Percentiles rank a stretch among this genome's conserved stretches.
Evolutionary conservation across 1,284 basidiomycete genomes (phyloP).

Genomic region (Fomitiporia mediterranea): DNA sequence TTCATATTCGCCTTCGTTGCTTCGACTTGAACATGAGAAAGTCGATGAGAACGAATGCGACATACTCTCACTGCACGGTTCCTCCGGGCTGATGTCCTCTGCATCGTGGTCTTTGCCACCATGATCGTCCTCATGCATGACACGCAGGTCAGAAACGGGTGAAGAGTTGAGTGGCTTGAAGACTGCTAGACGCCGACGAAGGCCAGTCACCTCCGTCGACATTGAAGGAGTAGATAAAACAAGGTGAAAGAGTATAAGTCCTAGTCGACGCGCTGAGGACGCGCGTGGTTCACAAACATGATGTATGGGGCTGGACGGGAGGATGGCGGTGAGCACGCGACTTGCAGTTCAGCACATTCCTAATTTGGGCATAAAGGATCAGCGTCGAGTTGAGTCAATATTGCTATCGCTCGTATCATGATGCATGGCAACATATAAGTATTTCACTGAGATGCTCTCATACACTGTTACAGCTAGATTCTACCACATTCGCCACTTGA

Average conservation of each 20-base stretch:
- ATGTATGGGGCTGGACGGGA: too few species aligned
- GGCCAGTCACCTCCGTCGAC: not conserved
- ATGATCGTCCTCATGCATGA: slow-evolving; percentile 1
- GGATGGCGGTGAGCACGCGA: too few species aligned
- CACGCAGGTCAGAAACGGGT: slow-evolving; percentile 4
- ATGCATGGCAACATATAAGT: too few species aligned
- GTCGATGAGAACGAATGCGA: slow-evolving; percentile 11
- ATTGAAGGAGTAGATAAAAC: not conserved
- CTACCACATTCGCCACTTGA: too few species aligned
- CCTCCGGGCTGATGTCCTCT: not conserved
- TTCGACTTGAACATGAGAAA: slow-evolving; percentile 4
- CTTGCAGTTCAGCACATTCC: too few species aligned
- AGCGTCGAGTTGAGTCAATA: too few species aligned
- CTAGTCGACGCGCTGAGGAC: not conserved
- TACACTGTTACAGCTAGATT: too few species aligned
- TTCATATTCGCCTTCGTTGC: slow-evolving; percentile 1
- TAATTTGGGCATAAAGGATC: too few species aligned
- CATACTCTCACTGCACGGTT: not conserved
- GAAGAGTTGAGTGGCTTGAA: not conserved
- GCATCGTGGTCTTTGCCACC: not conserved
- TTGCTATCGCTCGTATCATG: too few species aligned
- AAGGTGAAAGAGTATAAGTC: not conserved
- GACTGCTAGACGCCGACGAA: not conserved
- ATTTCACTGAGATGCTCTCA: too few species aligned
- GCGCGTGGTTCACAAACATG: too few species aligned